Evolutionary conservation across 2,329 filamentous ascomycete species (phyloP).

Genomic region (Diaporthe capsici): DNA sequence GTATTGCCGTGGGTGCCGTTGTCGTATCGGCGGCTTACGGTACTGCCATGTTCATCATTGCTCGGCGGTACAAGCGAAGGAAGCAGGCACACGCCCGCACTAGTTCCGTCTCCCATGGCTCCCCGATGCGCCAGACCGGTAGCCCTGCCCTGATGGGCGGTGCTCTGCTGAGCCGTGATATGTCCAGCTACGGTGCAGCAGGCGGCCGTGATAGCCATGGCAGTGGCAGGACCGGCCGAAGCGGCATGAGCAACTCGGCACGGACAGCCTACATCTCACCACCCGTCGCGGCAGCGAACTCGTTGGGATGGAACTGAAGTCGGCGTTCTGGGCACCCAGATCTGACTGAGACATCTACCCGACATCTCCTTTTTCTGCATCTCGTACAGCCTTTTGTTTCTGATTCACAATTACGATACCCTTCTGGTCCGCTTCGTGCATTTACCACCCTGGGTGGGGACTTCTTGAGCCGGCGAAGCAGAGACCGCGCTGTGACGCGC

Average conservation of each 20-base stretch:
- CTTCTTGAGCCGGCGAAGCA: conserved; percentile 44
- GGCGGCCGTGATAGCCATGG: conserved; percentile 71
- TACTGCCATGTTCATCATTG: conserved; percentile 93
- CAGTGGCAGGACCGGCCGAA: conserved; percentile 69
- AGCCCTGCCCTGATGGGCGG: conserved; percentile 80
- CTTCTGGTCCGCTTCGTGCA: conserved; percentile 53
- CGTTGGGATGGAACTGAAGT: conserved; percentile 90
- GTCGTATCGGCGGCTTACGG: conserved; percentile 88
- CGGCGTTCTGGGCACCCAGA: conserved; percentile 32
- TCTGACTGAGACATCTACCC: conserved; percentile 41
- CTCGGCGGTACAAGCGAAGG: conserved; percentile 90
- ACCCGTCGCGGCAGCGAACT: conserved; percentile 94
- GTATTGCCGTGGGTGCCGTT: conserved; percentile 83
- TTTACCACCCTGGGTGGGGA: conserved; percentile 48
- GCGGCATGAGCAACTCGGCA: conserved; percentile 66
- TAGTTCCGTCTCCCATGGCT: conserved; percentile 76
- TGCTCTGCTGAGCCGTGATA: conserved; percentile 71
- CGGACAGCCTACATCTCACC: conserved; percentile 82
- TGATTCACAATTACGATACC: conserved; percentile 59
- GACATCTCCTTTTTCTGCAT: conserved; percentile 48
- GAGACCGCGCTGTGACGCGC: conserved; percentile 29
- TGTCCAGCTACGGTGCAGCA: conserved; percentile 67
- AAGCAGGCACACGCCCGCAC: conserved; percentile 82
- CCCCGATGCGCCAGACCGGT: conserved; percentile 68
- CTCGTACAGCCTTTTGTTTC: conserved; percentile 45